Percentiles rank a stretch among this genome's conserved stretches.
Conservation (phyloP, 306 rosid genomes). For the Heteromeles arbutifolia region DNA sequence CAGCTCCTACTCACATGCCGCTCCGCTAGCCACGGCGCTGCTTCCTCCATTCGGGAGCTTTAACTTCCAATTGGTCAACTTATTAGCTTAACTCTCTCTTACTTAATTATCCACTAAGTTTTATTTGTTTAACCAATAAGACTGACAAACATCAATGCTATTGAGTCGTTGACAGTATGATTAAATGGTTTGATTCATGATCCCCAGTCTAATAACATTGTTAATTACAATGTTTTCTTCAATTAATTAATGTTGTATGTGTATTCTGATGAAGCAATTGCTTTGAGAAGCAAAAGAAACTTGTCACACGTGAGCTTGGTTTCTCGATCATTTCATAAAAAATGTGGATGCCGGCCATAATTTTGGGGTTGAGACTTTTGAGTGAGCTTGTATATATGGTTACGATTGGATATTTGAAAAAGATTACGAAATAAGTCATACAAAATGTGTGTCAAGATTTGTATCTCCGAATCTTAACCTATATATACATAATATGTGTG, state of each 20-base stretch:
- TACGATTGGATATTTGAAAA: no score
- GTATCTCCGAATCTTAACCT: no score
- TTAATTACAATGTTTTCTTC: not conserved
- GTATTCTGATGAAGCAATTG: not conserved
- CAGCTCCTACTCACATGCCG: slow-evolving; percentile 37
- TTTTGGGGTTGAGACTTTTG: not conserved
- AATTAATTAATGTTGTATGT: not conserved
- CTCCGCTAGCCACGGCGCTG: slow-evolving; percentile 41
- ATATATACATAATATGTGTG: no score
- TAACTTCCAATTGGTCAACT: not conserved
- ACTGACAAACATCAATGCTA: not conserved
- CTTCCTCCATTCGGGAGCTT: not conserved
- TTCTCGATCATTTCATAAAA: not conserved
- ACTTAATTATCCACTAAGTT: not conserved
- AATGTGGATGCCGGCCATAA: not conserved
- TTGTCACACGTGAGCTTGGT: not conserved
- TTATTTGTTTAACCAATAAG: not conserved
- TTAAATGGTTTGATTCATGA: not conserved
- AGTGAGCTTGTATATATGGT: not conserved
- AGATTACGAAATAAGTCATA: no score
- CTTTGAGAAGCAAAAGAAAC: not conserved
- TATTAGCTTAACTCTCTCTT: not conserved
- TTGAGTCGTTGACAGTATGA: not conserved
- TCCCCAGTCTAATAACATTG: not conserved
- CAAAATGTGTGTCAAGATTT: no score